Evolutionary conservation across 306 rosid genomes (phyloP).

Genomic region (Hylodesmum podocarpum): DNA sequence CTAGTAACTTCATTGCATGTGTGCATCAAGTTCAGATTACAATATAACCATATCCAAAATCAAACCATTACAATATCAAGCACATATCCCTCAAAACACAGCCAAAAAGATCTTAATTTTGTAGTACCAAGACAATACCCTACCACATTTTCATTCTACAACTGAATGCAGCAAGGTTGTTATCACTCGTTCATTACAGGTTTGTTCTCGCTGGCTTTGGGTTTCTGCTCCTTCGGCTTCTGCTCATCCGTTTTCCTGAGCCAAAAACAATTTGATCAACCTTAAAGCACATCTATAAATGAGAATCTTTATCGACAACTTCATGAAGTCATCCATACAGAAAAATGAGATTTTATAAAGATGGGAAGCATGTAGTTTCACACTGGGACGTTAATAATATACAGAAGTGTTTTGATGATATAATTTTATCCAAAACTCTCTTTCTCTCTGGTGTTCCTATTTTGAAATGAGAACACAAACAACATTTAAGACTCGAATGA

Average conservation of each 20-base stretch:
- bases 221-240: constrained; percentile 85
- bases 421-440: background rate
- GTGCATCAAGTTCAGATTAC: background rate
- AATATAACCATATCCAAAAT: background rate
- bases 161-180: constrained; percentile 6
- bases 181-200: constrained; percentile 90
- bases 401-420: background rate
- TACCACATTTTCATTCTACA: constrained; percentile 18
- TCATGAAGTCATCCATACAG: background rate
- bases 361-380: background rate
- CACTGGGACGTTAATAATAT: background rate
- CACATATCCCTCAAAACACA: background rate
- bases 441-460: background rate
- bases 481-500: background rate
- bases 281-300: background rate
- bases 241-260: constrained; percentile 89
- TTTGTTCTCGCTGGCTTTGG: constrained; percentile 91
- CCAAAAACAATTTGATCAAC: constrained; percentile 1
- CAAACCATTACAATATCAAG: constrained; percentile 11
- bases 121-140: background rate
- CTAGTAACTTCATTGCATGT: background rate
- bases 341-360: background rate
- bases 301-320: background rate
- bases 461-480: background rate
- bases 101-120: background rate